Percentiles rank a stretch among this genome's conserved stretches.
These are phyloP conservation scores for Penicillium glabrum DNA, from an alignment of 2,329 filamentous ascomycete species.

Conservation along the genomic window DNA sequence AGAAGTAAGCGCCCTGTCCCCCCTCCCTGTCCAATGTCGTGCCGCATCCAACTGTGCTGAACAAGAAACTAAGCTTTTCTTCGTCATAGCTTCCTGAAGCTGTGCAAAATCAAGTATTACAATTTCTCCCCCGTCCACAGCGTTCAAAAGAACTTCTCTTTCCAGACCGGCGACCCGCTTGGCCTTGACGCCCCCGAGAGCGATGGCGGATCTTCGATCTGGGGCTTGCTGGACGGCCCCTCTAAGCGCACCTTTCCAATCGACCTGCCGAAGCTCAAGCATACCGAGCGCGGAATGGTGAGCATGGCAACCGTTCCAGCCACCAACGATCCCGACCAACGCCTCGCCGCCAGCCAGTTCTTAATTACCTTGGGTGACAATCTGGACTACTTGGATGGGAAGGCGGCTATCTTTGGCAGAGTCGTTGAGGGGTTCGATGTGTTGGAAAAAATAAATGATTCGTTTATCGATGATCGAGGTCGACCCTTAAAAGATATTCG, in stretches of 20 bases:
- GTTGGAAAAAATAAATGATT: conserved; percentile 86
- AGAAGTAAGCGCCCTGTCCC: conserved; percentile 70
- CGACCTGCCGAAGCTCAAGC: conserved; percentile 85
- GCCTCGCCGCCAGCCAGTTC: conserved; percentile 87
- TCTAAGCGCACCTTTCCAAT: conserved; percentile 76
- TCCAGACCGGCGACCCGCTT: conserved; percentile 92
- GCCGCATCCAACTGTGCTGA: conserved; percentile 49
- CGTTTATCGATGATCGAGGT: conserved; percentile 82
- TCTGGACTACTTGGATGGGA: conserved; percentile 86
- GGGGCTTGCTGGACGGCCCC: conserved; percentile 73
- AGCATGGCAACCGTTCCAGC: conserved; percentile 94
- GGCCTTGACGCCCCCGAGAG: conserved; percentile 81
- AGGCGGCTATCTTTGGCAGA: conserved; percentile 91
- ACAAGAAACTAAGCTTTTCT: conserved; percentile 52
- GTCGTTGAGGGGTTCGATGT: conserved; percentile 95
- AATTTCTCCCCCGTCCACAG: conserved; percentile 93
- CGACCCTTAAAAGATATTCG: conserved; percentile 91
- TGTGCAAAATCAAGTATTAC: conserved; percentile 99
- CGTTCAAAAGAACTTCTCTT: conserved; percentile 92
- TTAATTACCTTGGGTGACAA: conserved; percentile 88
- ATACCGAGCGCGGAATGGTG: conserved; percentile 84
- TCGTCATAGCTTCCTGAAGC: conserved; percentile 79
- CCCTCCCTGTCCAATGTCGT: not conserved
- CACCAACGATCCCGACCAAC: conserved; percentile 72
- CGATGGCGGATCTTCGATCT: conserved; percentile 91